phyloP scores from a whole-genome alignment of 2,329 filamentous ascomycete species.

The Phaeosphaeria sp. region DNA sequence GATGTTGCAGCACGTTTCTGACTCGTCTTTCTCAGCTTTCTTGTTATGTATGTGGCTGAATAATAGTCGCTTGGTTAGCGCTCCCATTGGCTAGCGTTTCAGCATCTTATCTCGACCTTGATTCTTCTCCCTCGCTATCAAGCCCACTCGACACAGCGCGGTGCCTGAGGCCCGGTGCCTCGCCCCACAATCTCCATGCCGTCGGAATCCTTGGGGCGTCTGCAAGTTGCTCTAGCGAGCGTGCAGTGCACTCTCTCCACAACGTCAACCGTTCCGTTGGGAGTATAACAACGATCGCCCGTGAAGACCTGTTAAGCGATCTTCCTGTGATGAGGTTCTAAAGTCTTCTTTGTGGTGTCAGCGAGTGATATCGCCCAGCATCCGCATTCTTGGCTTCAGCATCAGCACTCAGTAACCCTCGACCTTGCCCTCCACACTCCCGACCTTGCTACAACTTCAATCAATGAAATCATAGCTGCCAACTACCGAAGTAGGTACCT shows the following conservation, averaged over 20 bases:
- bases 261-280: slow-evolving; percentile 7
- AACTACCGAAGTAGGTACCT: not conserved
- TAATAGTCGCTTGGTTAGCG: slow-evolving; percentile 22
- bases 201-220: slow-evolving; percentile 4
- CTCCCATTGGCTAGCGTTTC: slow-evolving; percentile 17
- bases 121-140: slow-evolving; percentile 6
- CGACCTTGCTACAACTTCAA: too few species aligned
- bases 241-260: slow-evolving; percentile 9
- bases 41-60: slow-evolving; percentile 21
- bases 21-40: not conserved
- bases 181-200: slow-evolving; percentile 14
- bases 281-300: slow-evolving; percentile 7
- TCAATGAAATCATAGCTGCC: too few species aligned
- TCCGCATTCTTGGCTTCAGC: not conserved
- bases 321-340: too few species aligned
- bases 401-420: not conserved
- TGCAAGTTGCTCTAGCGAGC: slow-evolving; percentile 5
- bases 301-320: not conserved
- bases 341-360: not conserved
- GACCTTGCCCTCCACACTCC: not conserved
- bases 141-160: not conserved
- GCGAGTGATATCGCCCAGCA: not conserved
- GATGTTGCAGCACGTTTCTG: not conserved
- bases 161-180: slow-evolving; percentile 14
- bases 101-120: slow-evolving; percentile 23